phyloP scores from a whole-genome alignment of 345 rosid genomes.

The Dipteronia dyeriana region DNA sequence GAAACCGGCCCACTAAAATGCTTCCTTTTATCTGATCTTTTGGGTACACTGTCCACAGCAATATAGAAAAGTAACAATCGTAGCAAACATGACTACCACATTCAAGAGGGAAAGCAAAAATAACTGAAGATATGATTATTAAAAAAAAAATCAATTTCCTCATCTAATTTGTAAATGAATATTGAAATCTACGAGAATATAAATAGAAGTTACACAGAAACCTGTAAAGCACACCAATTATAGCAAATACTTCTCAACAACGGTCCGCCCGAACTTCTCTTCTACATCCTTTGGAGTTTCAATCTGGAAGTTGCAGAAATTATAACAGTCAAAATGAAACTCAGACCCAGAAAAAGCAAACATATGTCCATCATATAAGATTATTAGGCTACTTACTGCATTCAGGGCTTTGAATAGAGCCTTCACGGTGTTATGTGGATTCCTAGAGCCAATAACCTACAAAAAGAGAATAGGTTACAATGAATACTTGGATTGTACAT shows the following conservation, averaged over 20 bases:
- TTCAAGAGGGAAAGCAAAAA: background rate
- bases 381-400: conserved; percentile 60
- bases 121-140: background rate
- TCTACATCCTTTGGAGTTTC: conserved; percentile 94
- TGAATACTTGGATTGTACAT: background rate
- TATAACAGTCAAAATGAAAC: background rate
- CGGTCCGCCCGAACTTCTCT: conserved; percentile 92
- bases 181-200: background rate
- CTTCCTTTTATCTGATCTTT: conserved; percentile 6
- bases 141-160: background rate
- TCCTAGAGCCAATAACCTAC: conserved; percentile 93
- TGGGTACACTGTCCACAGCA: background rate
- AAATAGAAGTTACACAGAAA: conserved; percentile 7
- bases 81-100: background rate
- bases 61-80: too few species aligned
- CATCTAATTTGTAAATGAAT: background rate
- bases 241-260: conserved; percentile 80
- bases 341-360: background rate
- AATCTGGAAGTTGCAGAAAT: conserved; percentile 42
- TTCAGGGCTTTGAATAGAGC: conserved; percentile 90
- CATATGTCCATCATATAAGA: background rate
- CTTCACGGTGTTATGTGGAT: conserved; percentile 90
- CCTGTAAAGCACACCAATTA: conserved; percentile 25
- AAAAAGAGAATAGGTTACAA: conserved; percentile 18
- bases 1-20: background rate